A percentile compares a stretch with the other conserved stretches of the same genome.
Evolutionary conservation across 208 protist species (phyloP).

Genomic region (Trichomonas gallinae): DNA sequence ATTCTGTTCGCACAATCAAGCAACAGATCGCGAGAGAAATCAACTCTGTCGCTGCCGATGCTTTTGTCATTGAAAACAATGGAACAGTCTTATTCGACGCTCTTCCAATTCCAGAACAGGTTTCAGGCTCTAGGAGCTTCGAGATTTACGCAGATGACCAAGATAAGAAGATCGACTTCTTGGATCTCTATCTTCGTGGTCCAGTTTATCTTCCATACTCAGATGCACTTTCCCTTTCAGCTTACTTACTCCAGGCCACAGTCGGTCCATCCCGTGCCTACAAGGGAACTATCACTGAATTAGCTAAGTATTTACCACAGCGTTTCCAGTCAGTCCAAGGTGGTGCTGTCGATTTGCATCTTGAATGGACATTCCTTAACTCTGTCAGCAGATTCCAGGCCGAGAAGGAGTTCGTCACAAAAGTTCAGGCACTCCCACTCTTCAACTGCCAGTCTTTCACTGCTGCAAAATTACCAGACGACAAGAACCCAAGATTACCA

Average conservation of each 20-base stretch:
- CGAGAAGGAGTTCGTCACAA: background rate
- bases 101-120: background rate
- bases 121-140: background rate
- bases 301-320: background rate
- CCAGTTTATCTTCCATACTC: background rate
- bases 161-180: background rate
- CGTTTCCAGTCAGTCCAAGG: background rate
- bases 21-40: background rate
- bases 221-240: background rate
- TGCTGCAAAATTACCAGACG: background rate
- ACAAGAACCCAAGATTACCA: background rate
- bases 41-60: background rate
- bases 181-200: background rate
- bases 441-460: constrained; percentile 18
- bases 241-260: background rate
- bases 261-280: background rate
- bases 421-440: background rate
- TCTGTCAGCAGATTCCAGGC: background rate
- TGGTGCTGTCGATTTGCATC: background rate
- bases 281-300: background rate
- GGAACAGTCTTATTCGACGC: background rate
- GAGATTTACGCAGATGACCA: background rate
- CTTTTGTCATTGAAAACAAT: background rate
- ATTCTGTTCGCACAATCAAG: background rate
- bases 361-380: background rate